Evolutionary conservation across 129 eudicot genomes (phyloP).

Genomic region (Cynara cardunculus): DNA sequence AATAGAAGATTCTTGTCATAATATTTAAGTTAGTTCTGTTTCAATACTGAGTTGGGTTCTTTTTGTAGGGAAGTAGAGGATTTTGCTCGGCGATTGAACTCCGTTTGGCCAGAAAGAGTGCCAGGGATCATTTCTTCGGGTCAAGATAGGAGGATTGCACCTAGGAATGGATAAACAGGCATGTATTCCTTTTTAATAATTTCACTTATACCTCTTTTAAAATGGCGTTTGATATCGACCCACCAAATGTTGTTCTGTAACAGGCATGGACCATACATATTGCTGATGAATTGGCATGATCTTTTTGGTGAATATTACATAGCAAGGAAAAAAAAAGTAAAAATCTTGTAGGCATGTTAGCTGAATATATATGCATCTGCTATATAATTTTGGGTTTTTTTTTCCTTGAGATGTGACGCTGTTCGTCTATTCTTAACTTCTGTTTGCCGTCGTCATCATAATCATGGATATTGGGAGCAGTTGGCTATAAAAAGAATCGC

Average conservation of each 20-base stretch:
- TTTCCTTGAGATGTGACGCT: neutral
- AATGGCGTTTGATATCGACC: neutral
- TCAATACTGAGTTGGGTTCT: neutral
- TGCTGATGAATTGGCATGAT: neutral
- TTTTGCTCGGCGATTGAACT: conserved; percentile 71
- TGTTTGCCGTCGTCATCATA: neutral
- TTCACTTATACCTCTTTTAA: neutral
- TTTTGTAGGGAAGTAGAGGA: conserved; percentile 75
- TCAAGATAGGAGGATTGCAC: conserved; percentile 37
- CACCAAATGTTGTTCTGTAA: neutral
- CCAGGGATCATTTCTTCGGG: conserved; percentile 44
- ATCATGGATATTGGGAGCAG: neutral
- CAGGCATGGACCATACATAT: neutral
- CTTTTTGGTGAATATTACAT: neutral
- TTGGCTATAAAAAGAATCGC: too few relatives aligned
- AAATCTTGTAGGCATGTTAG: neutral
- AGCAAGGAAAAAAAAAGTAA: neutral
- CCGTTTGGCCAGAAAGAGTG: conserved; percentile 71
- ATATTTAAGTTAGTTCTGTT: neutral
- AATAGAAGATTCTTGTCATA: neutral
- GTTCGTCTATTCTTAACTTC: neutral
- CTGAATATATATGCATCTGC: neutral
- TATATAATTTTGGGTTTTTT: neutral
- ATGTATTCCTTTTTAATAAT: neutral
- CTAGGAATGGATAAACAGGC: conserved; percentile 25